Base-by-base conservation (phyloP, 352 stramenopile species). In the Thalassiosira oceanica region DNA sequence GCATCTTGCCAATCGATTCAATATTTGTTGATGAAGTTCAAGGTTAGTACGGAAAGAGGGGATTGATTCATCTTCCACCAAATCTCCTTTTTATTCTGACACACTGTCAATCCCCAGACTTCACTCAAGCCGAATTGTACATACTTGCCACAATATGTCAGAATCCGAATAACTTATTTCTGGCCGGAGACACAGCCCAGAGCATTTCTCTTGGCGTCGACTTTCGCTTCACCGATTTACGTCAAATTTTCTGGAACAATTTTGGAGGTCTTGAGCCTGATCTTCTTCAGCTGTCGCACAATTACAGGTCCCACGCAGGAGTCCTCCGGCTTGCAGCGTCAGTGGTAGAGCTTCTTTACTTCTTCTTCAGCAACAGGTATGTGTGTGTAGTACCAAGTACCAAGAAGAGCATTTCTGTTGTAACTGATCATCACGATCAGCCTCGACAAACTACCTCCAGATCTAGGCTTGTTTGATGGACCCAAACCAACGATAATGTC, bases 1-100 rank as follows among this genome's bases (percentile, higher is more conserved):
- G 23, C 43, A 23, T 74, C 10, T 13, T 84, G 1, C 58, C 61
- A 18, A 54, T 84, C 28, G 74, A 83, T 54, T 55, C 54, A 2
- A 21, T 81, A 15, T 78, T 66, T 66, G 57, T 79, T 15, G 75
- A 84, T 53, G 75, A 84, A 33, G 55, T 78, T 0, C 75, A 84
- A 56, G 74, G 80, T 44, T 39, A n/a, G n/a, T n/a, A n/a, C n/a
- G n/a, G n/a, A n/a, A n/a, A n/a, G n/a, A n/a, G n/a, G n/a, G n/a
- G n/a, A n/a, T n/a, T n/a, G n/a, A n/a, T n/a, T n/a, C n/a, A n/a
- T n/a, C n/a, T n/a, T n/a, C n/a, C n/a, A n/a, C n/a, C n/a, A n/a
- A n/a, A n/a, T n/a, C n/a, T n/a, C n/a, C n/a, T n/a, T n/a, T n/a
- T n/a, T n/a, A n/a, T n/a, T n/a, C n/a, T n/a, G n/a, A n/a, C n/a